phyloP scores from a whole-genome alignment of 2,329 filamentous ascomycete species.

The Aspergillus tamarii region DNA sequence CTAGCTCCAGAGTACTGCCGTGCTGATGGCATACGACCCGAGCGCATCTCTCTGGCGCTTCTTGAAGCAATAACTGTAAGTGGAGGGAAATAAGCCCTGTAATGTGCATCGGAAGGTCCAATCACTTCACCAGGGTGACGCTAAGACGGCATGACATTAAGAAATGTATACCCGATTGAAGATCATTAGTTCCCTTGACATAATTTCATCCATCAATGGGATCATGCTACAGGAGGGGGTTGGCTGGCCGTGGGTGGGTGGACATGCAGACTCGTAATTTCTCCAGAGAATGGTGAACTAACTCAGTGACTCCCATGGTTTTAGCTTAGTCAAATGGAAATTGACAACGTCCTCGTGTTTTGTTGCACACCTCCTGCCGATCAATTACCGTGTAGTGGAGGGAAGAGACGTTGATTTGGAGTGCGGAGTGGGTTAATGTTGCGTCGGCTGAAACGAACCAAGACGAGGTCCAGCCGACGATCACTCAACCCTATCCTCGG shows the following conservation, averaged over 20 bases:
- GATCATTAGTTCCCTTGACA: background rate
- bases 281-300: background rate
- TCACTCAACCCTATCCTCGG: background rate
- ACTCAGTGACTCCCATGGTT: background rate
- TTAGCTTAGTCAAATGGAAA: background rate
- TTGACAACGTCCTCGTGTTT: background rate
- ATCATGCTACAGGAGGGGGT: background rate
- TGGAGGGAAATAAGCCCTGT: background rate
- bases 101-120: background rate
- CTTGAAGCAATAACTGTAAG: background rate
- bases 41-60: background rate
- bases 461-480: background rate
- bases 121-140: background rate
- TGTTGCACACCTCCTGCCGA: background rate
- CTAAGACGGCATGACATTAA: conserved; percentile 1
- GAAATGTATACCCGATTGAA: background rate
- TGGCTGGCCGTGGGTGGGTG: background rate
- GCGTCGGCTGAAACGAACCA: conserved; percentile 1
- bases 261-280: background rate
- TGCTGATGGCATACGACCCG: background rate
- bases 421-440: background rate
- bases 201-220: conserved; percentile 3
- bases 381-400: background rate
- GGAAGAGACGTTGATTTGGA: background rate
- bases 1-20: background rate